Evolutionary conservation across 208 protist genomes (phyloP), one percentile per base, ranked within the genome.

Genomic region (Angomonas deanei): DNA sequence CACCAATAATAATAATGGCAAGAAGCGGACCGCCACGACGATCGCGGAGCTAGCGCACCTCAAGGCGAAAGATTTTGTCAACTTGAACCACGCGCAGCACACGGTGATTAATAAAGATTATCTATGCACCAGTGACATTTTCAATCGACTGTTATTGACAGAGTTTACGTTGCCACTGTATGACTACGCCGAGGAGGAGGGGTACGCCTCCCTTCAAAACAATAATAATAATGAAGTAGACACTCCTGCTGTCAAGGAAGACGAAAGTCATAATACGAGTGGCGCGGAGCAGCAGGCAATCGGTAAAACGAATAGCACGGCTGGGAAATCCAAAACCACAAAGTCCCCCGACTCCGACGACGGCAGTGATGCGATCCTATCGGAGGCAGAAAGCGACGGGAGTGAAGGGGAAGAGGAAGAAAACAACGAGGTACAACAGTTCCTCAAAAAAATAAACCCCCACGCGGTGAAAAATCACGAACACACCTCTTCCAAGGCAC

Each of bases 111-210:
- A 42, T 2, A 2, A 59, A 4, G 53, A 59, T n/a, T 24, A 19
- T 30, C 6, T 59, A 3, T 30, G n/a, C 21, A 13, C 30, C 2
- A 32, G 39, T 24, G 27, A 59, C 6, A 39, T 39, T 5, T 59
- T 39, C 28, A 59, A 59, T 30, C 53, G 53, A 4, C 1, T 59
- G 5, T 34, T 59, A 8, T 23, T 42, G 21, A 30, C 8, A 34
- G 53, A 59, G 53, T 59, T 59, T 59, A 34, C 39, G 53, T 8
- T 26, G 30, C 53, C 53, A 8, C 53, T 59, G 53, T 13, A 21
- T 5, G 11, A 39, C 28, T 34, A 42, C 31, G 30, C 32, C 8
- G 42, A 50, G 42, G 42, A 10, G 3, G 17, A 50, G 19, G 42
- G 42, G 42, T 50, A 50, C 28, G 50, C 3, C 46, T 21, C n/a